Base-by-base conservation (phyloP, 2,329 filamentous ascomycete species). In the Eutypella sp. region DNA sequence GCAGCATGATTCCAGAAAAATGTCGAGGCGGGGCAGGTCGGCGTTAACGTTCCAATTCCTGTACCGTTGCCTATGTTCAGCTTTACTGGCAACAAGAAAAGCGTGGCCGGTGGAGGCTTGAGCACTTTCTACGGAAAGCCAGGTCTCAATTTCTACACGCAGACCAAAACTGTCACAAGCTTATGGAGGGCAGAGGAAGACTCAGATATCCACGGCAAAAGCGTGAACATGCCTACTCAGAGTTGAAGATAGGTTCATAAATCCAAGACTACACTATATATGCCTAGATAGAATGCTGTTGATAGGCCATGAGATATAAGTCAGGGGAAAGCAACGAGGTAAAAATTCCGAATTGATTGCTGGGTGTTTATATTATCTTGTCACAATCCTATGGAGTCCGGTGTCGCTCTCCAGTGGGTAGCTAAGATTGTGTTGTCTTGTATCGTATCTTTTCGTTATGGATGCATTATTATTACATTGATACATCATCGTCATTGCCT, bases 91-190 rank as follows among this genome's bases (percentile, higher is more conserved):
- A 86, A 86, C 74, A 92, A 99, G 84, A 91, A 87, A 78, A 89
- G 84, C 61, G 77, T 97, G 46, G 93, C 93, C 1, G 93, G 92
- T 45, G 91, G 91, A 43, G 92, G 93, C 50, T 87, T 88, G 29
- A 95, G 81, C 71, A 95, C 90, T 15, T 97, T 99, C 67, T 99
- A 99, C 70, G 93, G 93, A 55, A 87, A 88, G 69, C 89, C 90
- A 1, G 93, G 92, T 20, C 70, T 99, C 64, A 84, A 87, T 64
- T 99, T 99, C 66, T 97, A 95, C 70, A 99, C 93, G 3, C 93
- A 97, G 72, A 80, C 87, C 63, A 97, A 99, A 86, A 99, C 93
- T 3, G 93, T 99, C 41, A 99, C 93, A 44, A 85, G 89, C 55
- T 71, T 95, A 65, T 99, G 93, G 93, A 81, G 82, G 61, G 82